Conservation (phyloP, 2,329 filamentous ascomycete species). For the Cladorrhinum sp. region DNA sequence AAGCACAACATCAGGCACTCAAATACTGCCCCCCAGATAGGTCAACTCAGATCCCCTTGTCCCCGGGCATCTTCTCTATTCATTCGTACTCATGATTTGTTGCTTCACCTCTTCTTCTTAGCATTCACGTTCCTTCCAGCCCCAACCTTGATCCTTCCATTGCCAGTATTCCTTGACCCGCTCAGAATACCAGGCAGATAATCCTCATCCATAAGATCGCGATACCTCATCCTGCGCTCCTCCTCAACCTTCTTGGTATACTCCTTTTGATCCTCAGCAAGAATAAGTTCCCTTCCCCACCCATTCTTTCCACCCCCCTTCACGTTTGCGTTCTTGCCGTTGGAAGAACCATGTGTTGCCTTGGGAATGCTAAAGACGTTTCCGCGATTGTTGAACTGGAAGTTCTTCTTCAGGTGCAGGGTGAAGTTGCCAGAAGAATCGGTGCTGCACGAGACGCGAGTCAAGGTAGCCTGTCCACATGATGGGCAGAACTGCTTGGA, state of each 20-base stretch:
- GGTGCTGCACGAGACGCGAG: constrained; percentile 80
- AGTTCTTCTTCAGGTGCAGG: constrained; percentile 87
- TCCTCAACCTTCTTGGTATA: constrained; percentile 63
- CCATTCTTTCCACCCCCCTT: constrained; percentile 75
- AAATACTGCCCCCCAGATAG: no score
- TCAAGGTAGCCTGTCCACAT: constrained; percentile 85
- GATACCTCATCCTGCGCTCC: constrained; percentile 65
- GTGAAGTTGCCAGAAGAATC: constrained; percentile 76
- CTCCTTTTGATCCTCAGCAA: constrained; percentile 96
- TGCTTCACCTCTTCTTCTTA: constrained; percentile 53
- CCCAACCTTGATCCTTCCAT: constrained; percentile 73
- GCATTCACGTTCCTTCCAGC: constrained; percentile 86
- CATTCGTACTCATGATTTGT: background rate
- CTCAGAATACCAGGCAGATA: constrained; percentile 82
- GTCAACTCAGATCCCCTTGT: no score
- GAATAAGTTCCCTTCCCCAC: constrained; percentile 79
- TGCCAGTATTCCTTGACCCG: constrained; percentile 62
- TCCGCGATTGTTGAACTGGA: constrained; percentile 92
- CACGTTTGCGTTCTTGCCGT: constrained; percentile 64
- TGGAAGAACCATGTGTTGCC: constrained; percentile 75
- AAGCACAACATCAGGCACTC: no score
- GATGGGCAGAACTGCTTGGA: constrained; percentile 86
- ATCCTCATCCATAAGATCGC: constrained; percentile 92
- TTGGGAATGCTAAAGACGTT: constrained; percentile 93
- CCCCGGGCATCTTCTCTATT: background rate